Evolutionary conservation across 495 filamentous ascomycete genomes (phyloP), one percentile per base, ranked within the genome.

Genomic region (Tuber aestivum): DNA sequence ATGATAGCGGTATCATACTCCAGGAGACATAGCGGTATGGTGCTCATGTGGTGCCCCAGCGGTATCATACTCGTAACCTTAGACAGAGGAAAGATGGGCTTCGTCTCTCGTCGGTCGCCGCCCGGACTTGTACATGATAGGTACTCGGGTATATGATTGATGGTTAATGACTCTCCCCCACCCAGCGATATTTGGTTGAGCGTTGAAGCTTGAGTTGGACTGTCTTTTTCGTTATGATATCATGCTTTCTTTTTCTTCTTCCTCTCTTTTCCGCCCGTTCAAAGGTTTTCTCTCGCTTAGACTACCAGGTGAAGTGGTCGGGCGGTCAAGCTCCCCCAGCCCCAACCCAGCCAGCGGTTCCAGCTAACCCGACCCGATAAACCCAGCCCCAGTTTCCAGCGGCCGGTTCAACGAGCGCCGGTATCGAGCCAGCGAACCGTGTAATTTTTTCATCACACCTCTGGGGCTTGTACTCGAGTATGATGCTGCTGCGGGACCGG

Each of bases 341-440:
- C 50, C 23, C 50, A 61, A 23, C 10, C 48, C n/a, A 48, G 45
- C 45, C 45, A 50, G 50, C 12, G 16, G 27, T 65, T 32, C 56
- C 56, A 65, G 56, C 56, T 5, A 65, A 27, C 50, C n/a, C 56
- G 14, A 32, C 27, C 56, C 56, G 56, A 65, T 16, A 5, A 61
- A 65, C 56, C 56, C 56, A 61, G 50, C 50, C 27, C 27, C 56
- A 35, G 56, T 65, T 65, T 65, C 56, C 56, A 35, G 56, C 56
- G 32, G 56, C 56, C 27, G 18, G 56, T 65, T 35, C 56, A 65
- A 18, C 27, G 56, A 65, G 56, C 10, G 27, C 8, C 41, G 41
- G 18, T 45, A 20, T 20, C 3, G 10, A 32, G n/a, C 56, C 16
- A 65, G 56, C 56, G 56, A 65, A 65, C 56, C 56, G 27, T 65